Base-by-base conservation (phyloP, 768 basidiomycete genomes). In the Pilatotrama ljubarskyi region DNA sequence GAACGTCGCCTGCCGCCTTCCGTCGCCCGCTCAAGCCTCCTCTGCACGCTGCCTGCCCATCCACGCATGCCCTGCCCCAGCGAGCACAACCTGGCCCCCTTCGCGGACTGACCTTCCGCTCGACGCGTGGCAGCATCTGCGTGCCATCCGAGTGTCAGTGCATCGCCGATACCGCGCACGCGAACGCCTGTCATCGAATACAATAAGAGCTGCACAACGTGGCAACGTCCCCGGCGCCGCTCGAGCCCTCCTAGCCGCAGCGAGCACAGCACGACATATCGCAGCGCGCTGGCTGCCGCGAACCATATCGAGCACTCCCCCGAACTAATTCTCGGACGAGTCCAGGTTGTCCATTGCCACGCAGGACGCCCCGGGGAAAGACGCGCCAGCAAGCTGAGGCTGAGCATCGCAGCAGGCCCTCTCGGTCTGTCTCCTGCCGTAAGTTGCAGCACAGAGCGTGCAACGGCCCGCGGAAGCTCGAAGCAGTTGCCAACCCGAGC, bases 181-280 rank as follows among this genome's bases (percentile, higher is more conserved):
- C 47, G 51, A 37, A 53, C 47, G 54, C 58, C 59, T 55, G 61
- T 57, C 53, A 50, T 22, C 43, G 29, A 61, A 64, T 46, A 71
- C 67, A 70, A 71, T 67, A 69, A 64, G 62, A 47, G 48, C 59
- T 43, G 36, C 51, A 59, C 64, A 69, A 68, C 70, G 68, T 69
- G 67, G 68, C 61, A 66, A 66, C 68, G 55, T 24, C 56, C 18
- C 40, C 49, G 35, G 35, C 64, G 44, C 55, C 57, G 56, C 50
- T 53, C 48, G 15, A 15, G 26, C 14, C 59, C 35, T 55, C 41
- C 51, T 54, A 36, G 58, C 42, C 56, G 25, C 25, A 17, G 26
- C 9, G 5, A 47, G 44, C 26, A 13, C 24, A 14, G 46, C 46
- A 24, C 46, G 13, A 25, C 46, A 24, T 14, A 25, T 18, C 47